Conservation (phyloP, 75 land plant genomes). For the Pseudotsuga menziesii region DNA sequence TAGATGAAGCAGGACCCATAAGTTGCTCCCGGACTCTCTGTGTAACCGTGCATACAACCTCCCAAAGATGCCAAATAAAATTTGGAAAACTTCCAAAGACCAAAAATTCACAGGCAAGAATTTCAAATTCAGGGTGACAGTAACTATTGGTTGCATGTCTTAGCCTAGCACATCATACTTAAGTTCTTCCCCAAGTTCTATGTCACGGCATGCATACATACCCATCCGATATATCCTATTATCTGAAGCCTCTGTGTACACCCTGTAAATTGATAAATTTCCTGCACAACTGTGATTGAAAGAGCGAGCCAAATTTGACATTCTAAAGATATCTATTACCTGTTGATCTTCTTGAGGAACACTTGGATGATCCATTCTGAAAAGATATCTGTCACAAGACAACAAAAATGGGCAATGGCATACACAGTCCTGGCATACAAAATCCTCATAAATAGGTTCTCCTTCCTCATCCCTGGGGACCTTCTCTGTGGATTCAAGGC, state of each 20-base stretch:
- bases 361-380: conserved; percentile 29
- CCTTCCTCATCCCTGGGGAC: no score
- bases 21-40: no score
- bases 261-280: conserved; percentile 29
- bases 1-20: no score
- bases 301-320: conserved; percentile 29
- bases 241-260: conserved; percentile 20
- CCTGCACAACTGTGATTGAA: conserved; percentile 29
- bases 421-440: no score
- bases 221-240: conserved; percentile 23
- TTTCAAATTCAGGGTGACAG: neutral
- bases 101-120: neutral
- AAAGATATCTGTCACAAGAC: conserved; percentile 35
- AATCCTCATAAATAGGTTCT: no score
- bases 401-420: no score
- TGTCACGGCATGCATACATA: conserved; percentile 26
- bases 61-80: no score
- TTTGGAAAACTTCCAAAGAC: neutral
- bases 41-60: no score
- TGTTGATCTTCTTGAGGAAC: conserved; percentile 13
- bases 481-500: no score
- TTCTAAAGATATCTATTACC: conserved; percentile 20
- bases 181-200: conserved; percentile 21
- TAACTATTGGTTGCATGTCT: neutral
- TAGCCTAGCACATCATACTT: no score